Percentiles rank a stretch among this genome's conserved stretches.
These are phyloP conservation scores for Blastocystis sp. DNA, from an alignment of 352 stramenopile species.

Conservation along the genomic window DNA sequence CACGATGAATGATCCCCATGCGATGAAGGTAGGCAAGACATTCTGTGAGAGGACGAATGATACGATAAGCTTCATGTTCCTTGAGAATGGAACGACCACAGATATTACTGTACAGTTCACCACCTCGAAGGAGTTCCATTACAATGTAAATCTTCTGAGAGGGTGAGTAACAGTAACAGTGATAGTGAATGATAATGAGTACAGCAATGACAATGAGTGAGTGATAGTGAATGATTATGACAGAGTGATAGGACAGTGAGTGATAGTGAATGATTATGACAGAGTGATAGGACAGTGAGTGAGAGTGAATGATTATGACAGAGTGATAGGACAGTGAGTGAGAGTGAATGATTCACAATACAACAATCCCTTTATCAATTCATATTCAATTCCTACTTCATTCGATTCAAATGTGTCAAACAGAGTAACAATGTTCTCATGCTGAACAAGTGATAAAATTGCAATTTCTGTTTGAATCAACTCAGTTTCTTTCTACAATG, in stretches of 20 bases:
- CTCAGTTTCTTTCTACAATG: slow-evolving; percentile 73
- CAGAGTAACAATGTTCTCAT: slow-evolving; percentile 66
- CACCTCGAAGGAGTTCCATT: slow-evolving; percentile 86
- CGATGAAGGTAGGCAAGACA: slow-evolving; percentile 81
- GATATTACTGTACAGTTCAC: slow-evolving; percentile 91
- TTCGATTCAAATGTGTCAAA: slow-evolving; percentile 81
- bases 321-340: too few relatives aligned
- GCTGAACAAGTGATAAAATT: slow-evolving; percentile 81
- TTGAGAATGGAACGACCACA: slow-evolving; percentile 77
- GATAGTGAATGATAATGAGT: not conserved
- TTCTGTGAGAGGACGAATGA: slow-evolving; percentile 81
- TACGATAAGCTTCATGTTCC: slow-evolving; percentile 76
- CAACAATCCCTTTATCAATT: not conserved
- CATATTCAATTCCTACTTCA: slow-evolving; percentile 53
- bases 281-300: too few relatives aligned
- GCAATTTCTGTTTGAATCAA: slow-evolving; percentile 83
- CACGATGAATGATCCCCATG: slow-evolving; percentile 78
- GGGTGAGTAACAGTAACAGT: not conserved
- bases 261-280: not conserved
- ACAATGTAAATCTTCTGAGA: slow-evolving; percentile 88
- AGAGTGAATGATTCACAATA: too few relatives aligned
- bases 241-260: not conserved
- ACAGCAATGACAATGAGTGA: not conserved
- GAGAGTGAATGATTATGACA: too few relatives aligned
- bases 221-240: too few relatives aligned